phyloP scores from a whole-genome alignment of 164 flowering plant genomes.

The Malania oleifera region DNA sequence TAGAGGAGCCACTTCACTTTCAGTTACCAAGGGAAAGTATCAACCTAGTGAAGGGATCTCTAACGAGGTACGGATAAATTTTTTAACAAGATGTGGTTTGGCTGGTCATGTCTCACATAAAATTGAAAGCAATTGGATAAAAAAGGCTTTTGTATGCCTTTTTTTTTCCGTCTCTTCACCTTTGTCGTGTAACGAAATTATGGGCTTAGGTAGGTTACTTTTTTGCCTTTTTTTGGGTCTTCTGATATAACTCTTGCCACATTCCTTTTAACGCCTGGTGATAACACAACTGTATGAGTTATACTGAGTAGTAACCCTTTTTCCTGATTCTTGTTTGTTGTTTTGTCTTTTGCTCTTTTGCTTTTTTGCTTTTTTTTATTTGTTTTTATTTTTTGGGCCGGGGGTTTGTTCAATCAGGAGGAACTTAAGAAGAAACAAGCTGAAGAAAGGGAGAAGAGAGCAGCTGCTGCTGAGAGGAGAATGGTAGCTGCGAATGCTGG shows the following conservation, averaged over 20 bases:
- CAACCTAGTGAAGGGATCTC: slow-evolving; percentile 31
- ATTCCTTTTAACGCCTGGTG: no score
- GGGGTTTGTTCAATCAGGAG: slow-evolving; percentile 45
- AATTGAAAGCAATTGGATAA: no score
- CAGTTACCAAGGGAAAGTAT: slow-evolving; percentile 24
- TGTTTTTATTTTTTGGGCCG: not conserved
- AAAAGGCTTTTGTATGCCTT: no score
- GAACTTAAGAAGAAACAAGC: slow-evolving; percentile 49
- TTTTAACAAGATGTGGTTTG: not conserved
- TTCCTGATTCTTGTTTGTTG: no score
- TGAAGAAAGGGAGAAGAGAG: slow-evolving; percentile 87
- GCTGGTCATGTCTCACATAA: no score
- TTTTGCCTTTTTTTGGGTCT: no score
- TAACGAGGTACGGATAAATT: slow-evolving; percentile 50
- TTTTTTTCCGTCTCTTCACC: no score
- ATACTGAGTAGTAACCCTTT: no score
- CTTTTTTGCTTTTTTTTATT: not conserved
- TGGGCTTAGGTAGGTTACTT: no score
- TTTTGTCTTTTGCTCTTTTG: not conserved
- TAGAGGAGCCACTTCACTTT: slow-evolving; percentile 15
- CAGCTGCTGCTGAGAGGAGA: slow-evolving; percentile 95
- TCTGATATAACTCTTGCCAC: no score
- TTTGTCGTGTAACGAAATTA: no score
- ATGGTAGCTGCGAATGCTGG: slow-evolving; percentile 33
- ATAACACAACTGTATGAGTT: no score